Evolutionary conservation across 1,284 basidiomycete species (phyloP), one percentile per base, ranked within the genome.

Genomic region (Inonotus obliquus): DNA sequence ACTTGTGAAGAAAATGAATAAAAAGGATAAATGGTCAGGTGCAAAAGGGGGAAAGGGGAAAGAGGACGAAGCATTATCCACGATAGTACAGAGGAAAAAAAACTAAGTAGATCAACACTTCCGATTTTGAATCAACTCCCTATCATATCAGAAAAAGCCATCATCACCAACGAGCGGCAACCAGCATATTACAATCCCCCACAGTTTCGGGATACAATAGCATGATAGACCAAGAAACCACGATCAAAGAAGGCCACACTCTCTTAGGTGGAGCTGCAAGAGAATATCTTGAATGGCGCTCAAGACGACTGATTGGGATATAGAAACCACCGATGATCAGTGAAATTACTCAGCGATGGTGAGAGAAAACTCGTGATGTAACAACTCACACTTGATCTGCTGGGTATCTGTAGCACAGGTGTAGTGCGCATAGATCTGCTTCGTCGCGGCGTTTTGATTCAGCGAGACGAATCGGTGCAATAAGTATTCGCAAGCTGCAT

Each of bases 391-490:
- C 75, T 89, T 91, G 72, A 92, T 92, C 77, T 94, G 92, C 67
- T 91, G 87, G 35, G 91, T 94, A 74, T 94, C 91, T 32, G 91
- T 94, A 32, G 92, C 92, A 75, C 92, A 94, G 5, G 92, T 94
- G 74, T 92, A 94, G 69, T 94, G 91, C 5, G 92, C 91, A 69
- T 92, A 92, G 65, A 92, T 92, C 75, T 92, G 90, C 75, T 92
- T 92, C 57, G 87, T 91, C 52, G 88, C 86, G 0, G 92, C 88
- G 68, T 87, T 91, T 76, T 94, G 92, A 74, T 95, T 95, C 62
- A 95, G 80, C 21, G 83, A 85, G 19, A 94, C 91, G 73, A 96
- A 96, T 53, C 90, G 87, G 70, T 94, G 90, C 45, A 95, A 77
- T 61, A 95, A 80, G 73, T 93, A 95, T 67, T 90, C 84, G 74